Evolutionary conservation across 495 filamentous ascomycete species (phyloP), one percentile per base, ranked within the genome.

Genomic region (Podospora pseudocomata): DNA sequence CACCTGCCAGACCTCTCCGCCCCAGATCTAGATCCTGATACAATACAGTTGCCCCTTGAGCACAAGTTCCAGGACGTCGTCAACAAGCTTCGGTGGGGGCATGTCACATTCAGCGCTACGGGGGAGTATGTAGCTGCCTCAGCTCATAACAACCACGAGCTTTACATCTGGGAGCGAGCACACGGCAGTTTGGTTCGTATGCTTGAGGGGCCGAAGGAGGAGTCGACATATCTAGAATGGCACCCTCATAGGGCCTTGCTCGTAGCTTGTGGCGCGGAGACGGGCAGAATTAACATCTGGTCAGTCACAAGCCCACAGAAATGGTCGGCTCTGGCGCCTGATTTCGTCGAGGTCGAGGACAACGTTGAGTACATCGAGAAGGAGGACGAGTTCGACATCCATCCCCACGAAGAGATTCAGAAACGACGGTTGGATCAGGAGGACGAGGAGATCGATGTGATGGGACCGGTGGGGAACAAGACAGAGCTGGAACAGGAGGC

Each of bases 51-150:
- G 23, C 91, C 94, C 44, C 89, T 97, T 26, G 96, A 99, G 75
- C 96, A 98, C 77, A 97, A 97, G 76, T 98, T 97, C 74, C 94
- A 97, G 79, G 95, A 99, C 77, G 91, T 97, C 3, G 94, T 99
- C 20, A 97, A 98, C 74, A 87, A 90, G 30, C 83, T 97, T 13
- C 89, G 90, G 34, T 99, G 95, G 95, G 98, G 97, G 74, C 92
- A 97, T 75, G 93, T 96, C 34, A 88, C 93, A 0, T 97, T 99
- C 77, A 95, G 92, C 68, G 89, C 92, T 0, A 93, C 91, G 0
- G 94, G 95, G 44, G 95, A 98, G 76, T 94, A 93, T 73, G 90
- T 98, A 55, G 91, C 91, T 9, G 96, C 96, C 19, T 93, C 91
- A 27, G 97, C 95, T 1, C 96, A 90, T 77, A 97, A 97, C 83